Conservation (phyloP, 2,329 filamentous ascomycete genomes). For the Colletotrichum lini region DNA sequence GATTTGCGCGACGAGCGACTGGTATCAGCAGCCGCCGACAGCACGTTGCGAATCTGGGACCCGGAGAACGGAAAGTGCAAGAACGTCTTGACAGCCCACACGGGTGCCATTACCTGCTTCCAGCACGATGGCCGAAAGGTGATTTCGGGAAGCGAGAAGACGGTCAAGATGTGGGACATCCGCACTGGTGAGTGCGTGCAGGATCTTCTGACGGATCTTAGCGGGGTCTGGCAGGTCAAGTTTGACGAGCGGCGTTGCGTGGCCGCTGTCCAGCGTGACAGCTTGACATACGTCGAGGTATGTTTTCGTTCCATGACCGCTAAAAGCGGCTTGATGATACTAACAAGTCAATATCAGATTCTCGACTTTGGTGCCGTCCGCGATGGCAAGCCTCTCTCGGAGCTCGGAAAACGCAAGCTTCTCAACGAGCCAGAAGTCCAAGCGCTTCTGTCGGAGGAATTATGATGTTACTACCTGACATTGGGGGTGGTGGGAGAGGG, state of each 20-base stretch:
- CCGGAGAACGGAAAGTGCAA: conserved; percentile 93
- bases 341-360: conserved; percentile 70
- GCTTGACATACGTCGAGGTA: conserved; percentile 96
- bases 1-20: conserved; percentile 91
- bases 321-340: neutral
- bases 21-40: conserved; percentile 95
- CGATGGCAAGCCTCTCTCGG: conserved; percentile 83
- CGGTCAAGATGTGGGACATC: conserved; percentile 99
- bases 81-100: conserved; percentile 91
- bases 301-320: conserved; percentile 57
- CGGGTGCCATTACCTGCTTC: conserved; percentile 97
- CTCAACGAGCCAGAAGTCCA: conserved; percentile 71
- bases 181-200: conserved; percentile 92
- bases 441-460: conserved; percentile 63
- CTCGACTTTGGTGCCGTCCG: conserved; percentile 96
- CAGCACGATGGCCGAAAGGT: conserved; percentile 98
- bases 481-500: neutral
- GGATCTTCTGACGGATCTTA: conserved; percentile 92
- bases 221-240: conserved; percentile 99
- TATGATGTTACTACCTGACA: conserved; percentile 26
- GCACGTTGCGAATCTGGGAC: conserved; percentile 96
- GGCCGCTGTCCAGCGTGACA: conserved; percentile 93
- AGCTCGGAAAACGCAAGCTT: conserved; percentile 85
- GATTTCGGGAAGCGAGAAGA: conserved; percentile 95
- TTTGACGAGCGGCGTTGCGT: conserved; percentile 97